Evolutionary conservation across 345 rosid genomes (phyloP), one percentile per base, ranked within the genome.

Genomic region (Arabidopsis suecica): DNA sequence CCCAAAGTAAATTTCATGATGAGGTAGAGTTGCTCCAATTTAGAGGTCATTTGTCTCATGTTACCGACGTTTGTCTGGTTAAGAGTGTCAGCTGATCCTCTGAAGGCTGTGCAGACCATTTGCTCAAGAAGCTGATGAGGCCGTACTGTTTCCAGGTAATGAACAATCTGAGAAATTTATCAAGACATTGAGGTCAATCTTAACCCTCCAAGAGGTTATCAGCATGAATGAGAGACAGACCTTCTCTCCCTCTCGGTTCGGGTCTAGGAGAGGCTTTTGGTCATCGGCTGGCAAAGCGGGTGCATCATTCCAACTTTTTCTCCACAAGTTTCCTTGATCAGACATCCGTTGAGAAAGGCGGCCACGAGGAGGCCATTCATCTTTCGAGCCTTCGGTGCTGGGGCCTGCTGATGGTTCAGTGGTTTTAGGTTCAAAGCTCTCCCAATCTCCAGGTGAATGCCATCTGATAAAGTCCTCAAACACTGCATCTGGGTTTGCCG

Each of bases 401-500:
- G 79, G 77, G 82, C 73, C 78, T 73, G 57, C 63, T 11, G 90
- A 81, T 76, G 79, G 41, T 82, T 77, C 80, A 65, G 75, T 74
- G 63, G 75, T 83, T 76, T 76, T 62, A 61, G 51, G 50, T 55
- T 83, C 85, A 75, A 74, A 73, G 22, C 72, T 70, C 76, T 81
- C 91, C 99, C 99, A 95, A 80, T 93, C 98, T 73, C 98, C 93
- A 51, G 98, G 99, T 53, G 98, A 95, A 82, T 95, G 97, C 99
- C 99, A 95, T 75, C 97, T 86, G 68, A 95, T 93, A 72, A 95
- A 95, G 84, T 95, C 98, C 83, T 95, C 98, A 73, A 95, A 95
- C 28, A 90, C 80, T 49, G 96, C 96, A 77, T 85, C 88, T 58
- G 97, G 96, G 80, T 95, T 95, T 77, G 98, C 98, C 51, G 99